These are phyloP conservation scores for Rubia tinctorum DNA, from an alignment of 305 asterid species.

Conservation along the genomic window DNA sequence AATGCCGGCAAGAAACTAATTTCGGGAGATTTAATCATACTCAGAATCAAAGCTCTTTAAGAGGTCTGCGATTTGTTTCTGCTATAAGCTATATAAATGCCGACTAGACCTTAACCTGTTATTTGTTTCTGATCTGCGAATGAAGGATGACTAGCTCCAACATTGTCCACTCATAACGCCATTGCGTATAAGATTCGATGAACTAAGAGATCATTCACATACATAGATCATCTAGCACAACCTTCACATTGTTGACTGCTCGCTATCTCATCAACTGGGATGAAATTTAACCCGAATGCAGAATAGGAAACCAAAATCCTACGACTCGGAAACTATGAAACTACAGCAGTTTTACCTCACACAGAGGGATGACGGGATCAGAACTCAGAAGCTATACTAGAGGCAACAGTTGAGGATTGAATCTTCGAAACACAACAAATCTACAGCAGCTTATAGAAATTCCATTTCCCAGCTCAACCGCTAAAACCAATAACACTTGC, in stretches of 20 bases:
- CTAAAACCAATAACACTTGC: neutral
- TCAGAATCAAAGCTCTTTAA: neutral
- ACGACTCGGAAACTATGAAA: no score
- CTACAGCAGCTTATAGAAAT: neutral
- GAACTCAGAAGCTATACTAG: neutral
- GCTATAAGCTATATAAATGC: neutral
- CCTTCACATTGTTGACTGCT: neutral
- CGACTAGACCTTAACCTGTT: neutral
- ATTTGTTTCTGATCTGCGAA: constrained; percentile 1
- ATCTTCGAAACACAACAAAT: constrained; percentile 5
- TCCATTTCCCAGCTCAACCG: neutral
- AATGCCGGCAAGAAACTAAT: no score
- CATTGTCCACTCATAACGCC: neutral
- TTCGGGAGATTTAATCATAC: neutral
- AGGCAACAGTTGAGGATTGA: neutral
- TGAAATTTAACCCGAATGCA: neutral
- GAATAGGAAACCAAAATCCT: neutral
- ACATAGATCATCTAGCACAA: neutral
- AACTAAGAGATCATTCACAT: neutral
- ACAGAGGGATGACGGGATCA: neutral
- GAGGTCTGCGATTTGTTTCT: neutral
- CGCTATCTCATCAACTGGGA: neutral
- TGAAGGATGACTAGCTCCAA: neutral
- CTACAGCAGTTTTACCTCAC: no score
- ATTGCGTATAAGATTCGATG: neutral